Conservation (phyloP, 139 green algal genomes). For the Chlamydomonas urium region DNA sequence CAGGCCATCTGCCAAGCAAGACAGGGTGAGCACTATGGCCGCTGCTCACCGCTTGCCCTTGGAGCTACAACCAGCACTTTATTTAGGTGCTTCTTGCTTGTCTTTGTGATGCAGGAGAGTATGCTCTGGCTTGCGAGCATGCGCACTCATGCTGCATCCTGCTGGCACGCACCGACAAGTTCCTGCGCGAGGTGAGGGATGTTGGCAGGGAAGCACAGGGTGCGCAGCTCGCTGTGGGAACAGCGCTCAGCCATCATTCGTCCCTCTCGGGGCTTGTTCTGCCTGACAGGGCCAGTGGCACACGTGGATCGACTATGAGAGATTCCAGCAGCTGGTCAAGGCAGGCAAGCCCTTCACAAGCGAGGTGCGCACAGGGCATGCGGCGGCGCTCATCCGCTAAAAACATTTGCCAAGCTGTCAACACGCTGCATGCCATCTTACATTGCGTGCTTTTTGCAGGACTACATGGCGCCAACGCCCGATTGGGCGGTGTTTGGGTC, state of each 20-base stretch:
- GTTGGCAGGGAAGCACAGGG: no score
- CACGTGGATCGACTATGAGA: constrained; percentile 83
- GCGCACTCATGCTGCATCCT: constrained; percentile 79
- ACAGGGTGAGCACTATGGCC: not conserved
- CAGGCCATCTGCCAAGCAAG: constrained; percentile 49
- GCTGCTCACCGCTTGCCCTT: not conserved
- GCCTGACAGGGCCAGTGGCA: no score
- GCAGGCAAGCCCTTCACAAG: constrained; percentile 20
- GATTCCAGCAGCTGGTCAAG: constrained; percentile 44
- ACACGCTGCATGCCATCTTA: no score
- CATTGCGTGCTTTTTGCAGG: no score
- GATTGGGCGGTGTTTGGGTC: constrained; percentile 66
- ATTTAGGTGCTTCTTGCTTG: not conserved
- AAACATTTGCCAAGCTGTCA: no score
- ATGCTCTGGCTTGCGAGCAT: constrained; percentile 82
- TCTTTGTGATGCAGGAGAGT: constrained; percentile 54
- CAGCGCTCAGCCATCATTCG: no score
- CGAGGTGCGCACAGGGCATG: constrained; percentile 3
- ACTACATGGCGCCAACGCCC: constrained; percentile 75
- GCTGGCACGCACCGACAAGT: constrained; percentile 59
- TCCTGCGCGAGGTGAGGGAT: constrained; percentile 41
- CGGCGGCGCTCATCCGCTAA: no score
- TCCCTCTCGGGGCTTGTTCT: no score
- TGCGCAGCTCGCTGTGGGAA: no score
- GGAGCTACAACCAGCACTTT: not conserved